These are phyloP conservation scores for Colletotrichum sp. DNA, from an alignment of 2,329 filamentous ascomycete genomes.

Conservation along the genomic window DNA sequence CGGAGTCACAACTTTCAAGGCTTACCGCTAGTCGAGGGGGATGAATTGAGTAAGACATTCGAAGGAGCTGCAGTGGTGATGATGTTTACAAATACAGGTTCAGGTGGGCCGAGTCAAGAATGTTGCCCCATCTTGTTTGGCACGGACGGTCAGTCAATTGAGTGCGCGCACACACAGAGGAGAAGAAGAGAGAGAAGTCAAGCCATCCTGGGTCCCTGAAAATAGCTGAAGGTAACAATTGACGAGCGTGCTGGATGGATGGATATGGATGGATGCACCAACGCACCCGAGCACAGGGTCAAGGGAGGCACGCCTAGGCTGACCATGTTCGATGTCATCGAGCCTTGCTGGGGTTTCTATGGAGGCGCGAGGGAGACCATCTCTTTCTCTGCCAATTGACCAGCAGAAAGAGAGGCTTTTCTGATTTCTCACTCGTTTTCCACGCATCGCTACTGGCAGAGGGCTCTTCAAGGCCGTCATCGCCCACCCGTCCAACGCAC, in stretches of 20 bases:
- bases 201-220: neutral
- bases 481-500: neutral
- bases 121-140: neutral
- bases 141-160: neutral
- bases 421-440: neutral
- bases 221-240: neutral
- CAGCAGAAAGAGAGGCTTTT: neutral
- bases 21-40: neutral
- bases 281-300: neutral
- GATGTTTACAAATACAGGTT: neutral
- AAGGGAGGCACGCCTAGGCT: neutral
- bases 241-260: neutral
- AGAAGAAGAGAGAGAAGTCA: neutral
- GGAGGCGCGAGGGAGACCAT: neutral
- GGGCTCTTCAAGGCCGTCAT: neutral
- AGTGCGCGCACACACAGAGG: neutral
- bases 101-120: neutral
- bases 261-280: neutral
- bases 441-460: neutral
- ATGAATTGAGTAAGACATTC: neutral
- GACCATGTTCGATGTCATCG: neutral
- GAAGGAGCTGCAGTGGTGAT: neutral
- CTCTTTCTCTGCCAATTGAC: neutral
- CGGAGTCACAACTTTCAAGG: neutral
- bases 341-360: neutral